A percentile compares a stretch with the other conserved stretches of the same genome.
phyloP scores from a whole-genome alignment of 345 rosid genomes.

The Eutrema japonicum region DNA sequence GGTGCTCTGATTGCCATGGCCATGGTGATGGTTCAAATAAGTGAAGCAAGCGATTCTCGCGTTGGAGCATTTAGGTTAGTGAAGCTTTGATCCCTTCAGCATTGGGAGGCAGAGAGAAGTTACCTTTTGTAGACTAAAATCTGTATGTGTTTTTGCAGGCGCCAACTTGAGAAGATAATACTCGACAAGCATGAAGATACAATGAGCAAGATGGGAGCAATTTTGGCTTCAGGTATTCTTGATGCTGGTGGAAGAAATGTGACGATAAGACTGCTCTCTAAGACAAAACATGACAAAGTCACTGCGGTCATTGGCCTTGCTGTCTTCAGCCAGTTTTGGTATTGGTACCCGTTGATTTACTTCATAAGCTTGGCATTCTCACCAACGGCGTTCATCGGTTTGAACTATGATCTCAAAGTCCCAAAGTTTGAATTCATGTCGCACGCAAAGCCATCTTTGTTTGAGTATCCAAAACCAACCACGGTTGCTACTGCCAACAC shows the following conservation, averaged over 20 bases:
- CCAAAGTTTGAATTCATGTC: constrained; percentile 92
- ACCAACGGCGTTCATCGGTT: constrained; percentile 92
- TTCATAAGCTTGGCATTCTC: constrained; percentile 85
- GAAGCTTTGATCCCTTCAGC: background rate
- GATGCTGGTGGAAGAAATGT: constrained; percentile 99
- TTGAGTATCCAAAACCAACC: constrained; percentile 91
- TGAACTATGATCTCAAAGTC: constrained; percentile 88
- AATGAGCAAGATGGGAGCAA: constrained; percentile 99
- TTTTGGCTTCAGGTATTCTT: constrained; percentile 91
- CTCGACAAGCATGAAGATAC: constrained; percentile 95
- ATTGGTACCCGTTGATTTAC: constrained; percentile 93
- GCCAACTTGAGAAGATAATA: constrained; percentile 84
- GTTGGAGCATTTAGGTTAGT: constrained; percentile 86
- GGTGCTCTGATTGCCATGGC: constrained; percentile 99
- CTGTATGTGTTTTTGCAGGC: constrained; percentile 48
- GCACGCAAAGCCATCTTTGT: constrained; percentile 83
- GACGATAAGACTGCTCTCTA: constrained; percentile 84
- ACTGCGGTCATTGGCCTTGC: constrained; percentile 96
- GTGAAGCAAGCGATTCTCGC: constrained; percentile 90
- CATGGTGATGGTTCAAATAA: constrained; percentile 94
- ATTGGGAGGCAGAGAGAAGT: background rate
- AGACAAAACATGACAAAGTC: constrained; percentile 89
- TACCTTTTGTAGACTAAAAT: background rate
- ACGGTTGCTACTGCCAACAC: constrained; percentile 74
- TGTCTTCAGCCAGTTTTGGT: constrained; percentile 97